Conservation (phyloP, 2,329 filamentous ascomycete genomes). For the Xylariaceae sp. region DNA sequence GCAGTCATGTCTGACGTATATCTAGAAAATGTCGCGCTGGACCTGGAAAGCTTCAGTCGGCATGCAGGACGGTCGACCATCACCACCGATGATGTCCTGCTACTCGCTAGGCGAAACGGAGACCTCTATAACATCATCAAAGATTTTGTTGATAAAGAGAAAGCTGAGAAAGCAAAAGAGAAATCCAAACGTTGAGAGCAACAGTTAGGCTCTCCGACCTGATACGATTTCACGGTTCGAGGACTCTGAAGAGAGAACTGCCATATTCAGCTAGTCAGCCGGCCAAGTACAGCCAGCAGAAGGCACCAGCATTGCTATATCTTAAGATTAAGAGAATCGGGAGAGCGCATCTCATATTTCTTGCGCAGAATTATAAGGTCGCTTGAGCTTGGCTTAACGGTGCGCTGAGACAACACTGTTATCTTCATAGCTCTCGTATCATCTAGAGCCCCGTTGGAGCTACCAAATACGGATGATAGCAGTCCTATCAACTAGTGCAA, state of each 20-base stretch:
- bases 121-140: constrained; percentile 79
- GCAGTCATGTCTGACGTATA: constrained; percentile 14
- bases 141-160: constrained; percentile 67
- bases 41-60: constrained; percentile 64
- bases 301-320: too few species aligned
- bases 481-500: too few species aligned
- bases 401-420: too few species aligned
- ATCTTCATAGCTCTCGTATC: too few species aligned
- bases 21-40: constrained; percentile 61
- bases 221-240: neutral
- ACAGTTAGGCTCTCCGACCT: neutral
- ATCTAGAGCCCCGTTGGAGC: too few species aligned
- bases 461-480: too few species aligned
- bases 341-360: too few species aligned
- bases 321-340: too few species aligned
- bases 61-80: constrained; percentile 84
- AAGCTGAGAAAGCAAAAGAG: constrained; percentile 49
- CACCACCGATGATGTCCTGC: constrained; percentile 83
- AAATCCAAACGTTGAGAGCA: constrained; percentile 37
- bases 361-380: too few species aligned
- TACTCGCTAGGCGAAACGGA: constrained; percentile 86
- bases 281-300: too few species aligned
- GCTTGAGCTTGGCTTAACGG: too few species aligned
- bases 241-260: neutral
- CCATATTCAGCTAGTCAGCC: too few species aligned